These are phyloP conservation scores for Curvularia spicifera DNA, from an alignment of 2,329 filamentous ascomycete species.

Conservation along the genomic window DNA sequence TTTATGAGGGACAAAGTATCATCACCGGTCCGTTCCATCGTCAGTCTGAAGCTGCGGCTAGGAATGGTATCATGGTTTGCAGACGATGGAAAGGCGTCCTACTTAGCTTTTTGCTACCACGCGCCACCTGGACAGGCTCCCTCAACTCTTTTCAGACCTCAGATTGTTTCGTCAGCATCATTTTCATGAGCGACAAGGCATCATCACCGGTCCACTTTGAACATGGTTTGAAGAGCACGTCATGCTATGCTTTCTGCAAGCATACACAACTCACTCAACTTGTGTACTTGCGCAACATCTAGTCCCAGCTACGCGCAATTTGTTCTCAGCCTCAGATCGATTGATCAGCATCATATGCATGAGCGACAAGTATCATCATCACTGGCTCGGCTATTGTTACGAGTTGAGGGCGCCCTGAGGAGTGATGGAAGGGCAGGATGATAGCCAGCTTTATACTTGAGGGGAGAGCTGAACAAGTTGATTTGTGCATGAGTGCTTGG, in stretches of 20 bases:
- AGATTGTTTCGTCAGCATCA: not conserved
- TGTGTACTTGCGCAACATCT: too few species aligned
- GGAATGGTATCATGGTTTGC: too few species aligned
- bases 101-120: too few species aligned
- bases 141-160: not conserved
- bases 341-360: not conserved
- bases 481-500: not conserved
- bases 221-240: too few species aligned
- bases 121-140: too few species aligned
- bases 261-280: too few species aligned
- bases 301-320: not conserved
- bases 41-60: too few species aligned
- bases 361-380: not conserved
- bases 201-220: not conserved
- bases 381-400: too few species aligned
- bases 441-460: not conserved
- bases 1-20: not conserved
- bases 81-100: too few species aligned
- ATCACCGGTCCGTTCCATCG: too few species aligned
- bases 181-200: not conserved
- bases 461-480: not conserved
- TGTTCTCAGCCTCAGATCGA: not conserved
- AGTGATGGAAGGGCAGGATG: not conserved
- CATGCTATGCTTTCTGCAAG: too few species aligned
- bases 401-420: not conserved